Evolutionary conservation across 768 basidiomycete species (phyloP), one percentile per base, ranked within the genome.

Genomic region (Lactarius hatsudake): DNA sequence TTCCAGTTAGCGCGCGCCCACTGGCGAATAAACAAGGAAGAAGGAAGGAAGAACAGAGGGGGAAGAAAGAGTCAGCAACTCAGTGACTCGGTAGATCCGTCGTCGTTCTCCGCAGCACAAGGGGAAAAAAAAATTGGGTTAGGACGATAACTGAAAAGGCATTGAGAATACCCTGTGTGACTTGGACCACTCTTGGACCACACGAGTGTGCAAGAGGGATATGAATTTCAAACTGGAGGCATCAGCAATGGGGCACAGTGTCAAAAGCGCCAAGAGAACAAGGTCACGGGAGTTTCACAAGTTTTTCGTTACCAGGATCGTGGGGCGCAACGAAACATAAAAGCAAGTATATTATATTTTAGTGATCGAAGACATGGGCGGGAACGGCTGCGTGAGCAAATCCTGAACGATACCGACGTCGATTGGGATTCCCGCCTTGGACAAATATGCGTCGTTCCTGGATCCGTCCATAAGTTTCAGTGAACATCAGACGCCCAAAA

Each of bases 361-460:
- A 23, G 59, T 69, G 55, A 72, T 68, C 23, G 71, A 72, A n/a
- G 71, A 71, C 57, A 72, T 66, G 1, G 66, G 71, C 18, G 71
- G 71, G 60, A 65, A 72, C 18, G 72, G 68, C 34, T 65, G 68
- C 2, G 72, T 69, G 60, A 84, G 73, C 59, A 84, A 73, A 56
- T 78, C 74, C 65, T 81, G 78, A 30, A 81, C 74, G 64, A 84
- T 76, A 4, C 74, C 74, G 36, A 59, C 68, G 71, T 84, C 80
- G 54, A 80, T 69, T 17, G 79, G 78, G 18, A 85, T 82, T 59
- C 76, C 75, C 5, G 78, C 80, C 15, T 73, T 74, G 32, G 62
- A 68, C 34, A 86, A 77, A 71, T 86, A 86, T 9, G 79, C 79
- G 69, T 85, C 82, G 68, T 86, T 86, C 85, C 84, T 84, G 71